Evolutionary conservation across 345 rosid species (phyloP), one percentile per base, ranked within the genome.

Genomic region (Combretum micranthum): DNA sequence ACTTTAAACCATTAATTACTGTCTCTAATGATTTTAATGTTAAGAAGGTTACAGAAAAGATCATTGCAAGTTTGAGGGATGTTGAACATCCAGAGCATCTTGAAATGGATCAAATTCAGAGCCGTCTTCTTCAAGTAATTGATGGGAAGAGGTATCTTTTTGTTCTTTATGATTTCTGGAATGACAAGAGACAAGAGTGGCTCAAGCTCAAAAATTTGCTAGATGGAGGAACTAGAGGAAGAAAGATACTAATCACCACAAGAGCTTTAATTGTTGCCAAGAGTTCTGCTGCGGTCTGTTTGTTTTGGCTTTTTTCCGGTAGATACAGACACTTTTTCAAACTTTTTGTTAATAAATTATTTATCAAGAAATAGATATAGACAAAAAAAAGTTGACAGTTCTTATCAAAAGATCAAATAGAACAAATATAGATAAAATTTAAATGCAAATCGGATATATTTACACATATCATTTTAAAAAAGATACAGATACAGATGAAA

Each of bases 161-260:
- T 2, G 60, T 63, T 16, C 48, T 63, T 6, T 53, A 54, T 46
- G 66, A 63, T 20, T 23, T 63, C 4, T 63, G 66, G 60, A 54
- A 53, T 25, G 53, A 63, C 10, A 46, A 53, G 15, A 44, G 44
- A 13, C 42, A 26, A 4, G 16, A 25, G 42, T 23, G 55, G 55
- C 26, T 52, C 15, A 22, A 52, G 21, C 39, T 23, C 9, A 52
- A 20, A 1, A 16, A 10, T 15, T 15, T 52, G 14, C 26, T 52
- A 9, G 16, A 15, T 19, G 39, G 32, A 11, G 42, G 55, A 15
- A 16, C 55, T 15, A 25, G 55, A 13, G 55, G 55, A 52, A 52
- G 55, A 18, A 16, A 26, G 15, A 54, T 63, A 22, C 3, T 63
- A 15, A 22, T 63, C 18, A 63, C 60, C 2, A 54, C 60, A 21